Evolutionary conservation across 805 yeast species (phyloP).

Genomic region (Cyberlindnera xishuangbannaensis): DNA sequence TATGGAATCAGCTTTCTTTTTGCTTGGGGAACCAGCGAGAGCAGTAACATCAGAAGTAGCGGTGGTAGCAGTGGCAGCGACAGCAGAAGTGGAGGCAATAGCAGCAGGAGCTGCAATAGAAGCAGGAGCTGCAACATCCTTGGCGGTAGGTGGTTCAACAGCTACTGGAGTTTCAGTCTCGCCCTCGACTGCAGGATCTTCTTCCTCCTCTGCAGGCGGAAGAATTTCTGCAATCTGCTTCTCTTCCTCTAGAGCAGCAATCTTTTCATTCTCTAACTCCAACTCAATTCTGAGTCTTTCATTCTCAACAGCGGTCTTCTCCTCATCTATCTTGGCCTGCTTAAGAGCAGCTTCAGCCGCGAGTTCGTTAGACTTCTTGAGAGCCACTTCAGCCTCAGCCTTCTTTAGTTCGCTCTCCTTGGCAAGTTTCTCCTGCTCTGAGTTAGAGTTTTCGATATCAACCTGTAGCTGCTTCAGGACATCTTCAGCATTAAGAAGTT

Average conservation of each 20-base stretch:
- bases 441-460: constrained; percentile 26
- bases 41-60: constrained; percentile 1
- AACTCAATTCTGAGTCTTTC: constrained; percentile 30
- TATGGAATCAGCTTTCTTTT: constrained; percentile 1
- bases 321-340: constrained; percentile 33
- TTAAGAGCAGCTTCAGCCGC: constrained; percentile 33
- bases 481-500: constrained; percentile 33
- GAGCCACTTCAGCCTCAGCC: constrained; percentile 28
- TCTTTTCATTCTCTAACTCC: constrained; percentile 32
- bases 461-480: constrained; percentile 29
- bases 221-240: constrained; percentile 34
- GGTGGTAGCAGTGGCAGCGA: constrained; percentile 3
- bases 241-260: constrained; percentile 30
- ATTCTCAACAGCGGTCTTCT: constrained; percentile 31
- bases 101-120: constrained; percentile 1
- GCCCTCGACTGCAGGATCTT: constrained; percentile 4
- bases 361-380: constrained; percentile 31
- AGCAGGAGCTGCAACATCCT: constrained; percentile 2
- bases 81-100: constrained; percentile 2
- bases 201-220: constrained; percentile 25
- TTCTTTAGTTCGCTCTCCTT: constrained; percentile 28
- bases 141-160: too few species aligned
- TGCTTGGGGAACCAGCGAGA: constrained; percentile 2
- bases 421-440: constrained; percentile 27
- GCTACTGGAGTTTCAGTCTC: neutral